phyloP scores from a whole-genome alignment of 441 rosid genomes.

The Adansonia madagascariensis region DNA sequence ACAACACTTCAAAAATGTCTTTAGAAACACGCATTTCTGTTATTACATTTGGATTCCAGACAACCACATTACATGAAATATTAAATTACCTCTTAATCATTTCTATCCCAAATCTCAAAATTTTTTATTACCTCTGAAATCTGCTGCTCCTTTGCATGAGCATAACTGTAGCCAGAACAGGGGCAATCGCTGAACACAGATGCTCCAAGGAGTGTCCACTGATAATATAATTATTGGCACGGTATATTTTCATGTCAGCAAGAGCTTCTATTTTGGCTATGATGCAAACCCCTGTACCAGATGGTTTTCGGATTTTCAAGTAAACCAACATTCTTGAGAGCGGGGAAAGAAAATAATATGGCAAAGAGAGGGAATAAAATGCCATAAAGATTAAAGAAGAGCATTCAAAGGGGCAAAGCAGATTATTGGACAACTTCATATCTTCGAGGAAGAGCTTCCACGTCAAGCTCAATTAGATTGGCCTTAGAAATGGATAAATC shows the following conservation, averaged over 20 bases:
- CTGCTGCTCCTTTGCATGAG: slow-evolving; percentile 60
- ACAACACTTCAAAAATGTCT: background rate
- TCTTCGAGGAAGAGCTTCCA: slow-evolving; percentile 6
- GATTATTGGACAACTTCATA: background rate
- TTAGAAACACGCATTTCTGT: background rate
- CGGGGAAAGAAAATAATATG: background rate
- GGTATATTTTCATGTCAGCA: slow-evolving; percentile 67
- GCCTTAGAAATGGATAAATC: background rate
- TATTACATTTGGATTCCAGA: no score
- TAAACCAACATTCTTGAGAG: slow-evolving; percentile 8
- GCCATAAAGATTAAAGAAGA: slow-evolving; percentile 6
- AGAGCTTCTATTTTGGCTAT: slow-evolving; percentile 61
- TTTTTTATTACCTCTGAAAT: no score
- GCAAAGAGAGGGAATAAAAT: background rate
- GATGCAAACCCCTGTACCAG: slow-evolving; percentile 53
- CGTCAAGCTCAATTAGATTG: background rate
- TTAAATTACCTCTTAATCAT: no score
- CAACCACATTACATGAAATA: no score
- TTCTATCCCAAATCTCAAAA: no score
- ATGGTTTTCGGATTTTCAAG: slow-evolving; percentile 17
- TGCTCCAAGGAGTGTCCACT: slow-evolving; percentile 84
- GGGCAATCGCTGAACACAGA: slow-evolving; percentile 59
- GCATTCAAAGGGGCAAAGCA: background rate
- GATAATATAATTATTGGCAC: slow-evolving; percentile 50
- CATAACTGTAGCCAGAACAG: slow-evolving; percentile 64